Percentiles rank a stretch among this genome's conserved stretches.
Evolutionary conservation across 208 protist species (phyloP).

Genomic region (Leishmania martiniquensis): DNA sequence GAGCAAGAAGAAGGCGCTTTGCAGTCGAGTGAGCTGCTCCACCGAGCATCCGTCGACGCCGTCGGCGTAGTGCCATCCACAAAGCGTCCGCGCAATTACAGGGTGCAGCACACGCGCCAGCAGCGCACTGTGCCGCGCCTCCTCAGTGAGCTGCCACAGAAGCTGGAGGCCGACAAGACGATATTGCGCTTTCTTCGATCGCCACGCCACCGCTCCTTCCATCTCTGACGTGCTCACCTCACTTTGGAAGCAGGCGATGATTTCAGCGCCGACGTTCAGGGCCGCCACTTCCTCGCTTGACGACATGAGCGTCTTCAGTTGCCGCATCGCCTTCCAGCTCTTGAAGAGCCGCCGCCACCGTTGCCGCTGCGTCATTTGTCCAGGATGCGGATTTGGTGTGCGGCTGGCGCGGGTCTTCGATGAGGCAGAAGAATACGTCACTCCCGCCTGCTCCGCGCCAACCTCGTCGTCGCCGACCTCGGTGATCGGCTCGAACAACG

Average conservation of each 20-base stretch:
- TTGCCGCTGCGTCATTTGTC: slow-evolving; percentile 41
- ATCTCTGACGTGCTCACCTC: slow-evolving; percentile 54
- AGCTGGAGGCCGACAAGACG: slow-evolving; percentile 77
- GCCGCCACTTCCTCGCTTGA: slow-evolving; percentile 57
- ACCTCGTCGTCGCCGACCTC: slow-evolving; percentile 22
- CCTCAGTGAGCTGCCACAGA: slow-evolving; percentile 76
- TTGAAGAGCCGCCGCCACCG: slow-evolving; percentile 86
- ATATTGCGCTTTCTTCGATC: slow-evolving; percentile 67
- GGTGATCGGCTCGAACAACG: slow-evolving; percentile 72
- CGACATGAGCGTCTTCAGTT: slow-evolving; percentile 72
- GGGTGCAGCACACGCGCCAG: slow-evolving; percentile 71
- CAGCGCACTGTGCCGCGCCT: slow-evolving; percentile 55
- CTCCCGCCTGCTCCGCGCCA: not conserved
- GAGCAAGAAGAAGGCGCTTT: slow-evolving; percentile 81
- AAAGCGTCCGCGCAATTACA: slow-evolving; percentile 76
- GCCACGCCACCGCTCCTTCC: slow-evolving; percentile 52
- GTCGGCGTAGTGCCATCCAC: slow-evolving; percentile 85
- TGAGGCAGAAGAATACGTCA: not conserved
- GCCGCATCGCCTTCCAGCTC: slow-evolving; percentile 77
- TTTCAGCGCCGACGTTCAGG: slow-evolving; percentile 37
- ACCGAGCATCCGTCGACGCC: slow-evolving; percentile 84
- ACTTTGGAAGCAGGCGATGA: slow-evolving; percentile 78
- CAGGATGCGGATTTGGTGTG: slow-evolving; percentile 10
- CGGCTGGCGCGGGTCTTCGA: not conserved
- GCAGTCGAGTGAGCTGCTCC: slow-evolving; percentile 76